phyloP scores from a whole-genome alignment of 495 filamentous ascomycete species.

The Penicillium lagena region DNA sequence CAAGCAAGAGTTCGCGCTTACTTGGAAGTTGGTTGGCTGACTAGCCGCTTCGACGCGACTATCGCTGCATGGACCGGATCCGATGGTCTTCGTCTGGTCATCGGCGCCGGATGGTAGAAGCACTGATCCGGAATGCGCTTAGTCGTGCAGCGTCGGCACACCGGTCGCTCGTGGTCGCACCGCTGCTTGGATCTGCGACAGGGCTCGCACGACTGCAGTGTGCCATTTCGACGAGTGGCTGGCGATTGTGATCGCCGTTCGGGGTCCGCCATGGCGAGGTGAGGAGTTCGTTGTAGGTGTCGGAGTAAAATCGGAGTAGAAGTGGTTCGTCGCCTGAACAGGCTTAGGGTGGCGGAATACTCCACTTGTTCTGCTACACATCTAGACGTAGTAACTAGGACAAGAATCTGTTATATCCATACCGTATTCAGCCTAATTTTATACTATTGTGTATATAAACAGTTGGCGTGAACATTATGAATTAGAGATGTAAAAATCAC shows the following conservation, averaged over 20 bases:
- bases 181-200: constrained; percentile 47
- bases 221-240: constrained; percentile 39
- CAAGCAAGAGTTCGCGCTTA: constrained; percentile 4
- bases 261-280: constrained; percentile 11
- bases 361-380: too few species aligned
- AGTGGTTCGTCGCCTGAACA: too few species aligned
- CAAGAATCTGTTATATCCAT: too few species aligned
- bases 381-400: too few species aligned
- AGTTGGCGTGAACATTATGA: too few species aligned
- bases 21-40: constrained; percentile 20
- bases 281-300: too few species aligned
- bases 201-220: constrained; percentile 45
- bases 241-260: constrained; percentile 17
- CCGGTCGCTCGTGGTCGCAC: constrained; percentile 39
- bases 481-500: too few species aligned
- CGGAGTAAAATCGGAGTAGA: too few species aligned
- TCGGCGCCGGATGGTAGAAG: constrained; percentile 39
- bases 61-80: constrained; percentile 6
- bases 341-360: too few species aligned
- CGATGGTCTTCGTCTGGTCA: constrained; percentile 26
- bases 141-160: constrained; percentile 27
- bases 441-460: too few species aligned
- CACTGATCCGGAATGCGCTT: constrained; percentile 29
- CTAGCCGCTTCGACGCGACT: constrained; percentile 7
- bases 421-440: too few species aligned